Evolutionary conservation across 2,329 filamentous ascomycete genomes (phyloP).

Genomic region (Neospermospora avenae): DNA sequence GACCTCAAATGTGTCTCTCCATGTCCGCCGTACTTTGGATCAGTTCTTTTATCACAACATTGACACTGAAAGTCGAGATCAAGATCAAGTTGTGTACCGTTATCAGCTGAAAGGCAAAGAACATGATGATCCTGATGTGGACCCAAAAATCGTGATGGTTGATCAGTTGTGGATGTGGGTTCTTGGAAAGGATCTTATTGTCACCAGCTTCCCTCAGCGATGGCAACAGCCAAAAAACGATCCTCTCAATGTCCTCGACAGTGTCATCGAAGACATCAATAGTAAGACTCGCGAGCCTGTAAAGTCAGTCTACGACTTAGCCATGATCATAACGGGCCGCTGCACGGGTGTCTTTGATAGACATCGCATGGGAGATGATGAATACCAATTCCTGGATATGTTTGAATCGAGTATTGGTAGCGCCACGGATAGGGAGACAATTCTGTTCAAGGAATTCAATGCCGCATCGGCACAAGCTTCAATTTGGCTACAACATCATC

Average conservation of each 20-base stretch:
- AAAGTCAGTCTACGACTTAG: conserved; percentile 41
- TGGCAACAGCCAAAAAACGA: conserved; percentile 43
- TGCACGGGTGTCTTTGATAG: conserved; percentile 42
- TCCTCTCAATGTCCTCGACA: conserved; percentile 42
- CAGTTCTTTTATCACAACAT: conserved; percentile 44
- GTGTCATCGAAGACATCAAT: conserved; percentile 32
- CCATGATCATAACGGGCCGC: conserved; percentile 40
- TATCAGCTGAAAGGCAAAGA: conserved; percentile 23
- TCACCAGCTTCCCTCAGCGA: conserved; percentile 36
- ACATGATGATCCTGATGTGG: conserved; percentile 9
- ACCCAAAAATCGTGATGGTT: conserved; percentile 40
- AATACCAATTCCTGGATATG: conserved; percentile 32
- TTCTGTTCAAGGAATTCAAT: conserved; percentile 30
- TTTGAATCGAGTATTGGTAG: conserved; percentile 30
- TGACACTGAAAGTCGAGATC: conserved; percentile 40
- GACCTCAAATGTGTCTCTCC: conserved; percentile 36
- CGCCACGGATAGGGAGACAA: conserved; percentile 27
- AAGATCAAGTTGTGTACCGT: conserved; percentile 32
- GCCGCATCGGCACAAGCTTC: conserved; percentile 27
- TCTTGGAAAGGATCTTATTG: conserved; percentile 33
- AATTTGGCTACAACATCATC: conserved; percentile 25
- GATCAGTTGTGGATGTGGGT: conserved; percentile 47
- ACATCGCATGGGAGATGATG: conserved; percentile 28
- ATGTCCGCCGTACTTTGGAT: conserved; percentile 45
- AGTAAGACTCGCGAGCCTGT: conserved; percentile 35